These are phyloP conservation scores for Sequoiadendron giganteum DNA, from an alignment of 75 land plant genomes.

Conservation along the genomic window DNA sequence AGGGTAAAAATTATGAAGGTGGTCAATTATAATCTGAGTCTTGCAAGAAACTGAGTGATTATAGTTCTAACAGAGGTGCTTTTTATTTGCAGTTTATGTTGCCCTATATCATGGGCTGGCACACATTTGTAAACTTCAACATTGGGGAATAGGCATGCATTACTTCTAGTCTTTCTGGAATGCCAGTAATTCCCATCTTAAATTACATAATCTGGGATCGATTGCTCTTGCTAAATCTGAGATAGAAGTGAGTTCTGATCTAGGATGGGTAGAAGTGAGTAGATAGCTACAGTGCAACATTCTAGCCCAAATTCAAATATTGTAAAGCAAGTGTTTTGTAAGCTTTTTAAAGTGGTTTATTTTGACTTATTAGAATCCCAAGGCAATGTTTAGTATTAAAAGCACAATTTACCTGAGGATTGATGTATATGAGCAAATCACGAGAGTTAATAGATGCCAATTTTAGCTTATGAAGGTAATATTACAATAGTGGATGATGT, in stretches of 20 bases:
- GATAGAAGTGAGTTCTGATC: background rate
- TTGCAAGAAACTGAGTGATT: background rate
- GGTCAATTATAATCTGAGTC: background rate
- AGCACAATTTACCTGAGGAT: background rate
- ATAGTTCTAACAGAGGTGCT: background rate
- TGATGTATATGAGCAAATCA: background rate
- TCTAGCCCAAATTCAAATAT: background rate
- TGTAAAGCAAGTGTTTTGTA: background rate
- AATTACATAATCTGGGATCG: too few relatives aligned
- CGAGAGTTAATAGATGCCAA: background rate
- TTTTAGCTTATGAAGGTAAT: background rate
- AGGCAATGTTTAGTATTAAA: background rate
- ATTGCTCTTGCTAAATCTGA: background rate
- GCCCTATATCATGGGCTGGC: conserved; percentile 75
- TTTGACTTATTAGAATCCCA: background rate
- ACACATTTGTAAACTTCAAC: conserved; percentile 43
- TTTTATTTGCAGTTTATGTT: conserved; percentile 45
- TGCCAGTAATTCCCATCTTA: too few relatives aligned
- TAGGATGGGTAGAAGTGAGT: background rate
- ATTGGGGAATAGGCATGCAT: conserved; percentile 24
- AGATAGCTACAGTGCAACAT: background rate
- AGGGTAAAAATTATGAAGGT: background rate
- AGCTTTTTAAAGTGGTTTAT: background rate
- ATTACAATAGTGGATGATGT: background rate
- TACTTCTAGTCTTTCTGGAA: background rate